Base-by-base conservation (phyloP, 2,329 filamentous ascomycete species). In the Hysterium pulicare region DNA sequence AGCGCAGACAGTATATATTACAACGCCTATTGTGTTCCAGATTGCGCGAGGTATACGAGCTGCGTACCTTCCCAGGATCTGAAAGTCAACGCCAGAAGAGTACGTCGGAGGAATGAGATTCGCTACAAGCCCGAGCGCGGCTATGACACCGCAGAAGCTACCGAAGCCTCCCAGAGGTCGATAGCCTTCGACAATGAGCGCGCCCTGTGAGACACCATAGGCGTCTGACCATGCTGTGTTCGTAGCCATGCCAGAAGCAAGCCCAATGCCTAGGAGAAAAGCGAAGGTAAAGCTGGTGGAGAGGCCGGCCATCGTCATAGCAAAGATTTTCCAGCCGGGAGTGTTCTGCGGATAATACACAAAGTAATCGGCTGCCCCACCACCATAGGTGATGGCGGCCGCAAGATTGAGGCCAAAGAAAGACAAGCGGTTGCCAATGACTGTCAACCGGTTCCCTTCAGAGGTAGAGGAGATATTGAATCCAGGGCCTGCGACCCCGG, bases 341-440 rank as follows among this genome's bases (percentile, higher is more conserved):
- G 78, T 72, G 48, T 70, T 61, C 47, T 76, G 70, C 0, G 79
- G 76, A 57, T 80, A 83, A 62, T 84, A 86, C 41, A 84, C 81
- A 51, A 84, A 83, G 57, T 81, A 85, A 58, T 86, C 83, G 0
- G 79, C 79, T n/a, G 77, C 80, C 2, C 76, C 74, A 4, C 79
- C 77, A 2, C 77, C 70, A 58, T 84, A 87, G 1, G 81, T 83
- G 40, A 84, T 76, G 6, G 79, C 79, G 2, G 78, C 77, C 17
- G 82, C 81, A 10, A 86, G 70, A 50, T 79, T 85, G 35, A 88
- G 70, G 9, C 79, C 83, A 62, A 89, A 84, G 64, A 86, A 89
- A 4, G 81, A 84, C 23, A 88, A 68, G 2, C 78, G 69, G 46
- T 79, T 78, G 17, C 78, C 82, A 11, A 70, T 66, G 6, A 82